Conservation (phyloP, 495 filamentous ascomycete genomes). For the Neurospora cerealis region DNA sequence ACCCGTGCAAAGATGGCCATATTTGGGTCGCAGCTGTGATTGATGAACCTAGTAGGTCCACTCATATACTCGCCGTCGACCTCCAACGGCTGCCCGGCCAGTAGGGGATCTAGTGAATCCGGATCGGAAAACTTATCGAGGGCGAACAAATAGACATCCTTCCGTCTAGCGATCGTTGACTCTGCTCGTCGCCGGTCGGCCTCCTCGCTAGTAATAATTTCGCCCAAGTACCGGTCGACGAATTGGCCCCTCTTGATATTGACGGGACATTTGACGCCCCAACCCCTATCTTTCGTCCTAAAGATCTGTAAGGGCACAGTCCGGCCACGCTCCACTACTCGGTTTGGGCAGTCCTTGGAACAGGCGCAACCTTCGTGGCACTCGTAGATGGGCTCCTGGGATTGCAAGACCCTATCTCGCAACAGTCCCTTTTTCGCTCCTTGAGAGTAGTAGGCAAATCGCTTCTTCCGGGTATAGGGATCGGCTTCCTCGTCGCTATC, state of each 20-base stretch:
- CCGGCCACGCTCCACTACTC: constrained; percentile 71
- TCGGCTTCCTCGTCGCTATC: constrained; percentile 22
- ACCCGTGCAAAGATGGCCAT: constrained; percentile 77
- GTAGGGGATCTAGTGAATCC: constrained; percentile 30
- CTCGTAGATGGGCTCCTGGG: constrained; percentile 64
- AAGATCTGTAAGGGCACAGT: constrained; percentile 73
- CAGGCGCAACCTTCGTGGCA: constrained; percentile 70
- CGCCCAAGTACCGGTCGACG: constrained; percentile 80
- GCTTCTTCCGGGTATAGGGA: constrained; percentile 11
- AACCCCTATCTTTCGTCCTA: constrained; percentile 64
- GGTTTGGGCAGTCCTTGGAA: constrained; percentile 56
- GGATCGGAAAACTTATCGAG: constrained; percentile 67
- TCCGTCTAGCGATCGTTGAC: constrained; percentile 34
- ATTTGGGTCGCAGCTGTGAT: constrained; percentile 64
- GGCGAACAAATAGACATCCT: constrained; percentile 69
- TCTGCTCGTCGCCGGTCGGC: constrained; percentile 54
- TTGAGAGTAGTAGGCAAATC: constrained; percentile 34
- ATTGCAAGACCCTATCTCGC: constrained; percentile 36
- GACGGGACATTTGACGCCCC: constrained; percentile 65
- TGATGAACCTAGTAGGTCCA: constrained; percentile 59
- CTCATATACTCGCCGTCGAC: constrained; percentile 47
- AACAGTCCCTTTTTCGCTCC: constrained; percentile 34
- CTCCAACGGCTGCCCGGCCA: constrained; percentile 34
- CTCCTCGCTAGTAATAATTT: constrained; percentile 66
- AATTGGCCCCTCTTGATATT: constrained; percentile 70